These are phyloP conservation scores for Asparagopsis taxiformis DNA, from an alignment of 31 red algal species.

Conservation along the genomic window DNA sequence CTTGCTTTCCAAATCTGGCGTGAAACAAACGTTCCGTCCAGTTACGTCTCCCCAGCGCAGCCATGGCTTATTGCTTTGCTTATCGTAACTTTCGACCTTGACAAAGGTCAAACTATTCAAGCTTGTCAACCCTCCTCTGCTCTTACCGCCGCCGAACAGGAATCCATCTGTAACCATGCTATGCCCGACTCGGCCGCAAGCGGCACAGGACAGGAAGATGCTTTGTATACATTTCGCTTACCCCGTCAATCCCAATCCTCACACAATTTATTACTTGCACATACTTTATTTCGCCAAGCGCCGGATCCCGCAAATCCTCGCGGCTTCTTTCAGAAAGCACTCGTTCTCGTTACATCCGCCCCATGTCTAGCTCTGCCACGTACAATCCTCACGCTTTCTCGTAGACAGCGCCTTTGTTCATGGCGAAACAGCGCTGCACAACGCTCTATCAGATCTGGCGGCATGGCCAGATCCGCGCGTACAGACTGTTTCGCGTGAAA, in stretches of 20 bases:
- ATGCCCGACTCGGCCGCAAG: conserved; percentile 49
- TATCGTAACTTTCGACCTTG: conserved; percentile 30
- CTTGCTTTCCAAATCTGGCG: too few species aligned
- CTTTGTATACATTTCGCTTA: conserved; percentile 45
- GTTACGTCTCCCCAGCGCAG: conserved; percentile 1
- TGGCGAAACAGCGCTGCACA: conserved; percentile 19
- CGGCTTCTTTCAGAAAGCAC: conserved; percentile 52
- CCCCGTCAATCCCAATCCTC: conserved; percentile 6
- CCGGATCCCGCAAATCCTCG: conserved; percentile 22
- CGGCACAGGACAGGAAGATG: conserved; percentile 22
- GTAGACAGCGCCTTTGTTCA: conserved; percentile 24
- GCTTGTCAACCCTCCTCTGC: conserved; percentile 18
- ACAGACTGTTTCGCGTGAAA: background rate
- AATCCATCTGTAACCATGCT: conserved; percentile 19
- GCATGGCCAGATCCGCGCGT: conserved; percentile 26
- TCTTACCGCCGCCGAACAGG: conserved; percentile 25
- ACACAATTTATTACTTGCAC: conserved; percentile 13
- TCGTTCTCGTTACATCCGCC: conserved; percentile 41
- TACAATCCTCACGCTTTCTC: conserved; percentile 13
- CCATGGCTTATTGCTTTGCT: conserved; percentile 39
- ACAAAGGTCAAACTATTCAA: conserved; percentile 38
- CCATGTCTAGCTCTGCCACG: conserved; percentile 25
- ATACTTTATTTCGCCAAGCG: conserved; percentile 44
- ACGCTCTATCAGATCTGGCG: conserved; percentile 16
- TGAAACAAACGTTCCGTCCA: background rate